Conservation (phyloP, 1,139 yeast species). For the Geotrichum phurueaensis region DNA sequence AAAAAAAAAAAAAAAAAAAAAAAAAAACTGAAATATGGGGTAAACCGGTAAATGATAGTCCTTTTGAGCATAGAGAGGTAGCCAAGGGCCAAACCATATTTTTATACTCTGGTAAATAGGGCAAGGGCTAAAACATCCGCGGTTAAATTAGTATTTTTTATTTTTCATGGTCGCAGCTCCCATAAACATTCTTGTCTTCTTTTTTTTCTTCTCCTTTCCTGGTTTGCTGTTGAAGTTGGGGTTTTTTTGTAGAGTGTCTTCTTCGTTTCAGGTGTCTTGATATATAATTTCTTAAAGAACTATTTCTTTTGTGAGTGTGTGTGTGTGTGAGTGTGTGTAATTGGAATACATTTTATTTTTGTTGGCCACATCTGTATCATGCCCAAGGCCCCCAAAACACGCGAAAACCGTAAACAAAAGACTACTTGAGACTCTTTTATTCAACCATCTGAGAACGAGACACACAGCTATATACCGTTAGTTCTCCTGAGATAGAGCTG, state of each 20-base stretch:
- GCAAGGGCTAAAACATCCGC: conserved; percentile 14
- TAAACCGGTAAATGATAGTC: neutral
- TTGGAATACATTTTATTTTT: neutral
- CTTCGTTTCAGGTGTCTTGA: neutral
- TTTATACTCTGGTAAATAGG: neutral
- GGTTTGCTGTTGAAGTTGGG: neutral
- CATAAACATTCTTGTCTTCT: neutral
- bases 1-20: neutral
- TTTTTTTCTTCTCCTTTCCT: neutral
- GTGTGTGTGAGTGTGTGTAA: neutral
- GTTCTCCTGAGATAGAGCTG: neutral
- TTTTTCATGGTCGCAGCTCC: neutral
- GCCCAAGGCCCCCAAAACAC: neutral
- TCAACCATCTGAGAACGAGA: neutral
- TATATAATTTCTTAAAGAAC: neutral
- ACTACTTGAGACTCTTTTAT: neutral
- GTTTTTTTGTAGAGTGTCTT: neutral
- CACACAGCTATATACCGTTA: neutral
- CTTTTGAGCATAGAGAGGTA: no score
- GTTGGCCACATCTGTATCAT: neutral
- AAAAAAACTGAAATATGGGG: neutral
- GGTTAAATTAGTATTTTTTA: conserved; percentile 6
- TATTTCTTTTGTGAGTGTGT: neutral
- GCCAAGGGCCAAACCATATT: neutral
- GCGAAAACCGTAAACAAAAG: neutral